Evolutionary conservation across 2,329 filamentous ascomycete species (phyloP).

Genomic region (Sporothrix sp.): DNA sequence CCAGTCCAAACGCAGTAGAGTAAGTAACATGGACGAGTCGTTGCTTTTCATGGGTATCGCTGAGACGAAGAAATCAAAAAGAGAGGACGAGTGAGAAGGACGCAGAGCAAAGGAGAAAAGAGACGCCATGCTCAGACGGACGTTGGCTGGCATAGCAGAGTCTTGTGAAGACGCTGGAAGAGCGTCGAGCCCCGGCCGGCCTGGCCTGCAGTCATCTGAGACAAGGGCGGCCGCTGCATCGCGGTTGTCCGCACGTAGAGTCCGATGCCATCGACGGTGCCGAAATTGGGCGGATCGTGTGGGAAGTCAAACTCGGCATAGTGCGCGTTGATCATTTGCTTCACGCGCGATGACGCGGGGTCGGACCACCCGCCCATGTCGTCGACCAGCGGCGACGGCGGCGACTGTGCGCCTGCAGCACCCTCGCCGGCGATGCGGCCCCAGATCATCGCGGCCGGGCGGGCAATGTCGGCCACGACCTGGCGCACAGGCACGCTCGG

Average conservation of each 20-base stretch:
- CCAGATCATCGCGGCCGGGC: slow-evolving; percentile 26
- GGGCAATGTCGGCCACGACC: slow-evolving; percentile 26
- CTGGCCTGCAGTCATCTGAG: not conserved
- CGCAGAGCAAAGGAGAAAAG: not conserved
- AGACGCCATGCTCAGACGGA: not conserved
- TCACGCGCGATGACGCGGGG: slow-evolving; percentile 16
- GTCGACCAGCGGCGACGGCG: slow-evolving; percentile 4
- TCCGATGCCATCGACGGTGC: slow-evolving; percentile 12
- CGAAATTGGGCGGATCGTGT: slow-evolving; percentile 12
- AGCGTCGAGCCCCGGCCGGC: slow-evolving; percentile 2
- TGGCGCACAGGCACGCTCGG: slow-evolving; percentile 25
- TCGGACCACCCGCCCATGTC: slow-evolving; percentile 15
- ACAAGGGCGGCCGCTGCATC: not conserved
- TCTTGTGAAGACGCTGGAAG: slow-evolving; percentile 5
- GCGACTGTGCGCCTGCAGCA: not conserved
- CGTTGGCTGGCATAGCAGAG: slow-evolving; percentile 4
- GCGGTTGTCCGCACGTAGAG: slow-evolving; percentile 14
- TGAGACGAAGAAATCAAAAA: not conserved
- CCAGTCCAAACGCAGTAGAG: not conserved
- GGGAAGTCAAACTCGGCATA: slow-evolving; percentile 16
- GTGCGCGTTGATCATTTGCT: slow-evolving; percentile 11
- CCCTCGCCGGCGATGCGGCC: not conserved
- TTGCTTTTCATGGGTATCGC: not conserved
- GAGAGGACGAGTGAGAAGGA: not conserved
- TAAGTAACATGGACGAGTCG: not conserved